These are phyloP conservation scores for Penicillium bialowiezense DNA, from an alignment of 495 filamentous ascomycete species.

Conservation along the genomic window DNA sequence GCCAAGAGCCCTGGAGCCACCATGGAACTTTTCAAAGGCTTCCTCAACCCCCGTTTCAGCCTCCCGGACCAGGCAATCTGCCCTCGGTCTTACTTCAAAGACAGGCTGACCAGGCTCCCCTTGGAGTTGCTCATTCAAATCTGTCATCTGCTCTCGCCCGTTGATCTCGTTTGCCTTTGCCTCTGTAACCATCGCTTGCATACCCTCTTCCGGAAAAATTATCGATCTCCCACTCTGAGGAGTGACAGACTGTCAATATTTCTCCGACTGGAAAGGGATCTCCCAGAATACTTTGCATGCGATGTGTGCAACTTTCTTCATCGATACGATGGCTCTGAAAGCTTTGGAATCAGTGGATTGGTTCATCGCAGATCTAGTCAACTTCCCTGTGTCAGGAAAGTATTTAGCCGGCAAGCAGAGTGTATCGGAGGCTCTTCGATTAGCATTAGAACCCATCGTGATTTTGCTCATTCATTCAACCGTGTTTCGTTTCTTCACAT, in stretches of 20 bases:
- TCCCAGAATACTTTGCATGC: constrained; percentile 15
- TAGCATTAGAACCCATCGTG: neutral
- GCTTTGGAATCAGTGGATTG: constrained; percentile 7
- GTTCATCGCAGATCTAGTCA: constrained; percentile 2
- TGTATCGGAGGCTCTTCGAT: no score
- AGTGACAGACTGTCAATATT: constrained; percentile 8
- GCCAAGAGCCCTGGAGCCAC: no score
- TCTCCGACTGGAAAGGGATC: constrained; percentile 10
- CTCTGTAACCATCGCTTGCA: constrained; percentile 14
- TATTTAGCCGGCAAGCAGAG: no score
- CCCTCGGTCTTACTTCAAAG: no score
- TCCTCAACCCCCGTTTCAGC: no score
- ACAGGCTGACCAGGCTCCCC: constrained; percentile 5
- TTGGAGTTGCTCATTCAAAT: constrained; percentile 6
- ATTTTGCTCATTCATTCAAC: neutral
- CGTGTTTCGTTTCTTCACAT: neutral
- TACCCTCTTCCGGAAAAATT: no score
- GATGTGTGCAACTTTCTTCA: constrained; percentile 14
- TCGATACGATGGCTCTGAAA: constrained; percentile 15
- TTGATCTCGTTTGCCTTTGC: constrained; percentile 4
- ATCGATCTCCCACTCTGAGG: neutral
- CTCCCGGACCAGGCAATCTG: no score
- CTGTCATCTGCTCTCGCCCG: constrained; percentile 3
- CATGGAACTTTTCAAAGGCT: no score
- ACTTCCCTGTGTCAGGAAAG: constrained; percentile 10